Base-by-base conservation (phyloP, 2,329 filamentous ascomycete species). In the Cercospora berteroae region DNA sequence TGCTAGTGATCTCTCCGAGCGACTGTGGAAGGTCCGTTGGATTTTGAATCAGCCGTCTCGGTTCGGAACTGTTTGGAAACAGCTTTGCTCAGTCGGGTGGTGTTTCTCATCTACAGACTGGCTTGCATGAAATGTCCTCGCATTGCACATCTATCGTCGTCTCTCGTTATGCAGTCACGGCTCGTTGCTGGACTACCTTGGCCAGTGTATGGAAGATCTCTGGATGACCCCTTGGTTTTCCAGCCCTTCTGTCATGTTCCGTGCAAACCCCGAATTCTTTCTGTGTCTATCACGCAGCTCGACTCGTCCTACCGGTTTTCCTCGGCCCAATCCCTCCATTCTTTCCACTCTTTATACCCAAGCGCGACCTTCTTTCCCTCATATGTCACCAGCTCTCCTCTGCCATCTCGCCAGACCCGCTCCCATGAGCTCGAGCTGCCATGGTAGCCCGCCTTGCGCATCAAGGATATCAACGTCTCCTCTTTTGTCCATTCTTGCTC, bases 401-500 rank as follows among this genome's bases (percentile, higher is more conserved):
- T 81, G 3, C 97, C 88, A 67, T 92, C 89, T 72, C 86, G 86
- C 94, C 94, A 98, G 48, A 87, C 85, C 63, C 82, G 81, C 75
- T 76, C 81, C 76, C 76, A 78, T 4, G 59, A 63, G 6, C 69
- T 71, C 27, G 70, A 73, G 55, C 81, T 79, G 0, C 93, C 93
- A 66, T 85, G 86, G 94, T 94, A 99, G 1, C 95, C 95, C 0
- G 94, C 94, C 84, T 99, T 99, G 67, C 92, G 86, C 90, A 97
- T 95, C 76, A 98, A 81, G 79, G 92, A 96, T 63, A 93, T 85
- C 2, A 99, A 80, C 0, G 94, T 92, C 84, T 98, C 92, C 77
- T 98, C 94, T 80, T 95, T 94, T 10, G 87, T 92, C 95, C 95
- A 99, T 16, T 92, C 94, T 78, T 98, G 95, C 83, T 99, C 95